Evolutionary conservation across 306 rosid genomes (phyloP).

Genomic region (Lablab purpureus): DNA sequence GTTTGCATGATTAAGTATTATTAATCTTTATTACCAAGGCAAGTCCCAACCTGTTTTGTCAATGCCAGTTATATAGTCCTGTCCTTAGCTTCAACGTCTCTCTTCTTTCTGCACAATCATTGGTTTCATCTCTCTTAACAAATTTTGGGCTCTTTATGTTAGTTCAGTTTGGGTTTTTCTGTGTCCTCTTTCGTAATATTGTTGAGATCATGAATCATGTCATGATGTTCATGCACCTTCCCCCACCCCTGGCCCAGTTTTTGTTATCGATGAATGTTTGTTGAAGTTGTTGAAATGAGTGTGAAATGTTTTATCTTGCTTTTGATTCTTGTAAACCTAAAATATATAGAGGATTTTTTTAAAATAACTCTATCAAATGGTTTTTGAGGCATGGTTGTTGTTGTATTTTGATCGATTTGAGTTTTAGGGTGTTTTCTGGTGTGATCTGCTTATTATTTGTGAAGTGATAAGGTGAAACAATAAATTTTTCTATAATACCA

Average conservation of each 20-base stretch:
- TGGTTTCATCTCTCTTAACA: no score
- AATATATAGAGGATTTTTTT: not conserved
- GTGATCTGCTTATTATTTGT: not conserved
- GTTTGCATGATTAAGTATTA: not conserved
- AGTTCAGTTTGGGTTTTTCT: no score
- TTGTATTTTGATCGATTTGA: not conserved
- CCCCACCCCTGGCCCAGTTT: no score
- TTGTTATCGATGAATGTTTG: no score
- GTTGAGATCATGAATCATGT: no score
- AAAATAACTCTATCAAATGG: not conserved
- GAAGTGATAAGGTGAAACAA: not conserved
- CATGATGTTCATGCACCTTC: no score
- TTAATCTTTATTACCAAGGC: not conserved
- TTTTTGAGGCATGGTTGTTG: not conserved
- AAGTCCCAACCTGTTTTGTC: not conserved
- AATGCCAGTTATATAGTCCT: not conserved
- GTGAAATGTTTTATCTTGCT: not conserved
- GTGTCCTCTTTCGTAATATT: no score
- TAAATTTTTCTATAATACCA: not conserved
- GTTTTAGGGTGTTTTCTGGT: not conserved
- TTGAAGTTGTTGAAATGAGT: no score
- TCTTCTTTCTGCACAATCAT: no score
- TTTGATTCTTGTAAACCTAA: not conserved
- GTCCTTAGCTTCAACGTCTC: not conserved
- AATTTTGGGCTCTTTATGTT: no score